phyloP scores from a whole-genome alignment of 139 green algal genomes.

The Tetraselmis chui region DNA sequence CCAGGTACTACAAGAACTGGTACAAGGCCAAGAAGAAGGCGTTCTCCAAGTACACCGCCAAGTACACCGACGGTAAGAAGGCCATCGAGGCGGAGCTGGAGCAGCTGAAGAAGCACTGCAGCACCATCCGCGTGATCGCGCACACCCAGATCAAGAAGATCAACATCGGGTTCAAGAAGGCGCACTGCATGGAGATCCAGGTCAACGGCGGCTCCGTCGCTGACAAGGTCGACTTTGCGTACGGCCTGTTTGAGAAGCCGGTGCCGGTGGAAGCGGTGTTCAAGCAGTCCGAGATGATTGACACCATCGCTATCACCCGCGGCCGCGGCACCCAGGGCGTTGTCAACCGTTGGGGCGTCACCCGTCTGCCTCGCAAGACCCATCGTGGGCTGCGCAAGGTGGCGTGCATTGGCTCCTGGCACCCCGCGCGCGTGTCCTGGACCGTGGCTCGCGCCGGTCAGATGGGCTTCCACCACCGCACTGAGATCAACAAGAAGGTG shows the following conservation, averaged over 20 bases:
- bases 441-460: constrained; percentile 93
- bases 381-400: constrained; percentile 99
- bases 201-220: constrained; percentile 88
- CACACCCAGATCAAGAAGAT: constrained; percentile 93
- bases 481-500: constrained; percentile 99
- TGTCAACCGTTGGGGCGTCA: constrained; percentile 96
- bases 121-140: constrained; percentile 79
- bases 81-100: constrained; percentile 83
- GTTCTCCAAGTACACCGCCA: constrained; percentile 96
- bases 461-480: constrained; percentile 96
- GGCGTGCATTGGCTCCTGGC: constrained; percentile 97
- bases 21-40: constrained; percentile 99
- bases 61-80: constrained; percentile 90
- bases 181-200: constrained; percentile 98
- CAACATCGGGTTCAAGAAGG: constrained; percentile 89
- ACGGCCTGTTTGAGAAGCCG: constrained; percentile 89
- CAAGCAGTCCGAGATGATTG: constrained; percentile 93
- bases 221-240: constrained; percentile 96
- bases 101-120: constrained; percentile 91
- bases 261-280: constrained; percentile 86
- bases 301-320: constrained; percentile 95
- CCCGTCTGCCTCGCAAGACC: constrained; percentile 97
- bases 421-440: constrained; percentile 94
- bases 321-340: constrained; percentile 95
- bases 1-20: constrained; percentile 92